Base-by-base conservation (phyloP, 306 rosid genomes). In the Cicer pinnatifidum region DNA sequence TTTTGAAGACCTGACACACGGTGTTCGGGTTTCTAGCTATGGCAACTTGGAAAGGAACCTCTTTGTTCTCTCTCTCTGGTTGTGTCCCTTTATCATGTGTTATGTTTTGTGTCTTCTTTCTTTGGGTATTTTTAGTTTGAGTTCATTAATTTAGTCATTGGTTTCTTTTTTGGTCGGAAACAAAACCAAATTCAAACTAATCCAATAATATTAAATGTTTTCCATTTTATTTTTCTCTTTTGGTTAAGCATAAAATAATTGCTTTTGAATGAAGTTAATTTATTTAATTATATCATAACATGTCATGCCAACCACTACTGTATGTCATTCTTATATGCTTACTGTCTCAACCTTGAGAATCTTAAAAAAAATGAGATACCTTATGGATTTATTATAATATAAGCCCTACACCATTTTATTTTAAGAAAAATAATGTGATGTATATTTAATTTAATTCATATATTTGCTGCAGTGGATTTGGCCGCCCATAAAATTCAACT, bases 401-500 rank as follows among this genome's bases (percentile, higher is more conserved):
- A 60, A 78, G 10, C 23, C 57, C 37, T 48, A 50, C 13, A 41
- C 52, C 6, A 13, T 9, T 75, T 75, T 47, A 11, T 40, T 43
- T 28, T 7, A 59, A 40, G 5, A 39, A 47, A 11, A 56, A 19
- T 28, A 19, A 50, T 39, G 67, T 58, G 51, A 61, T 20, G 39
- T 28, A 13, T 16, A 62, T 71, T 52, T 59, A 77, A 23, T 53
- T 52, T 39, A 4, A 9, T 46, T 19, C 23, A 35, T 23, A 48
- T 33, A 76, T 76, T 52, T 35, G 44, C 9, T 13, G 51, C 62
- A 46, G 7, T 57, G 35, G 5, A 8, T 56, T 72, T 67, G 53
- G 82, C 74, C 87, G 87, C 77, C 77, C 35, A 38, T 73, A 61
- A 1, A 71, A 79, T 84, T 84, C 80, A 84, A 76, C 58, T 84